Base-by-base conservation (phyloP, 2,329 filamentous ascomycete species). In the Neonectria sp. region DNA sequence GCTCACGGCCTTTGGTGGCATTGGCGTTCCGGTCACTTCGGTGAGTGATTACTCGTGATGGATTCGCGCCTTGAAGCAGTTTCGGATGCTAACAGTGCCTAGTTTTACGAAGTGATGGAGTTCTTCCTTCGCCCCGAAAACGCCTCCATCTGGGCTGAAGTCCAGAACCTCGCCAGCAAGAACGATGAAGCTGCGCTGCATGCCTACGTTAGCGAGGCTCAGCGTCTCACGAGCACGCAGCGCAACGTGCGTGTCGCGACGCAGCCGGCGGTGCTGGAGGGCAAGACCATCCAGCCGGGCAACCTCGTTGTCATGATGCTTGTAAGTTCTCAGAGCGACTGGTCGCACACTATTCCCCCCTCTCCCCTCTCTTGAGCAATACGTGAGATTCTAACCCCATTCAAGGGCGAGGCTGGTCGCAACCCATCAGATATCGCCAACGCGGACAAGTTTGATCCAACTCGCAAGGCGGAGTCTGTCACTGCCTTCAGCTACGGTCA, bases 401-500 rank as follows among this genome's bases (percentile, higher is more conserved):
- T 40, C 25, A 8, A 83, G 82, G 81, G 80, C 56, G 73, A 77
- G 40, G 79, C 80, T 6, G 80, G 80, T 11, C 80, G 81, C 24
- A 83, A 84, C 70, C 70, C 79, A 2, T 67, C 75, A 17, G 80
- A 82, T 27, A 75, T 85, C 11, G 65, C 78, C 21, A 72, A 82
- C 25, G 76, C 83, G 1, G 71, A 77, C 43, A 77, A 79, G 60
- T 86, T 88, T 68, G 79, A 83, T 45, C 78, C 84, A 2, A 78
- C 80, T 27, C 82, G 86, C 62, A 78, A 82, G 65, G 72, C 71
- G 4, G 78, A 78, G 4, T 73, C 79, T 2, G 82, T 87, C 33
- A 80, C 82, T 2, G 77, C 84, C 24, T 86, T 82, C 66, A 83
- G 83, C 70, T 82, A 81, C 60, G 84, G 84, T 0, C 80, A 83